Conservation (phyloP, 805 yeast genomes). For the Lipomyces mesembrius region DNA sequence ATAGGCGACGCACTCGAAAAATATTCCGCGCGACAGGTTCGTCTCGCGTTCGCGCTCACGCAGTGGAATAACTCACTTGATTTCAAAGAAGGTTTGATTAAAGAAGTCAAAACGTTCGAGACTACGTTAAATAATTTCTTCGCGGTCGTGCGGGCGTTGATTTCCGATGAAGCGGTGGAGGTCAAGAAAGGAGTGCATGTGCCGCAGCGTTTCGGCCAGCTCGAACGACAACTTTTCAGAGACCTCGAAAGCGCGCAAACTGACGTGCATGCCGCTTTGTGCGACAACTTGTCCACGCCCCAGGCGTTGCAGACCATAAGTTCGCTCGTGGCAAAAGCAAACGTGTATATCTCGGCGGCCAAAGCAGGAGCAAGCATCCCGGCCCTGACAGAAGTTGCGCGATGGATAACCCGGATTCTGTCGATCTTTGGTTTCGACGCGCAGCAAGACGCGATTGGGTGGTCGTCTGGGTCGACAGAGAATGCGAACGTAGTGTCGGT, state of each 20-base stretch:
- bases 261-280: slow-evolving; percentile 74
- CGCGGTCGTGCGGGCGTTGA: slow-evolving; percentile 81
- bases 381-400: slow-evolving; percentile 59
- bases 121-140: slow-evolving; percentile 79
- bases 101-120: slow-evolving; percentile 79
- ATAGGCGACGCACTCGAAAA: slow-evolving; percentile 82
- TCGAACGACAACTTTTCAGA: slow-evolving; percentile 21
- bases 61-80: slow-evolving; percentile 94
- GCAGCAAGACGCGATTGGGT: slow-evolving; percentile 67
- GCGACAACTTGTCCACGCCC: slow-evolving; percentile 87
- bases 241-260: slow-evolving; percentile 56
- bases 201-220: slow-evolving; percentile 61
- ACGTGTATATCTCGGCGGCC: slow-evolving; percentile 67
- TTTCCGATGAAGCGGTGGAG: slow-evolving; percentile 63
- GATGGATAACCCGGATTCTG: slow-evolving; percentile 73
- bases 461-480: slow-evolving; percentile 53
- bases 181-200: slow-evolving; percentile 56
- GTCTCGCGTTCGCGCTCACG: slow-evolving; percentile 87
- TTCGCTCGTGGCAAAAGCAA: slow-evolving; percentile 71
- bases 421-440: slow-evolving; percentile 68
- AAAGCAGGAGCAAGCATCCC: slow-evolving; percentile 57
- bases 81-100: slow-evolving; percentile 78
- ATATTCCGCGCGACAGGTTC: slow-evolving; percentile 78
- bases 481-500: slow-evolving; percentile 36
- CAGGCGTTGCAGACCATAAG: slow-evolving; percentile 65